Evolutionary conservation across 2,329 filamentous ascomycete species (phyloP), one percentile per base, ranked within the genome.

Genomic region (Fusarium lyarnte): DNA sequence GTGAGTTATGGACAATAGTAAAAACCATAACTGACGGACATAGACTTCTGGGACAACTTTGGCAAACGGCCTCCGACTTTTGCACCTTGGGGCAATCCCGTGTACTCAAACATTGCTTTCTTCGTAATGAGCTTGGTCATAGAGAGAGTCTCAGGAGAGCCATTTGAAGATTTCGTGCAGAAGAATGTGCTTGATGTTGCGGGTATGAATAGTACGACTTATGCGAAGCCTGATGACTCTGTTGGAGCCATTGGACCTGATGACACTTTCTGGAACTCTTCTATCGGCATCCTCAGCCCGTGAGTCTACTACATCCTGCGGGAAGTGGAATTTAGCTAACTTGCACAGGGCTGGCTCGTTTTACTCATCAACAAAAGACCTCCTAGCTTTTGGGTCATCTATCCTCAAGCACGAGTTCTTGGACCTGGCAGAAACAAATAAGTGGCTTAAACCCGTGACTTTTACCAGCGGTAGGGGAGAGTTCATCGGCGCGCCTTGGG

Each of bases 21-120:
- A n/a, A 13, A 23, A n/a, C 8, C n/a, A 6, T 9, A 53, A 14
- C 39, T 54, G 27, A 65, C 27, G 11, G 16, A 16, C 16, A 19
- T 36, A 36, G 65, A 55, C 25, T 68, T 68, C 39, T 68, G 63
- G 63, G 33, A 36, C 5, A 68, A 68, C 8, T 67, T 67, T 61
- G 65, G 65, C 7, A 67, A 68, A n/a, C 31, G 65, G 0, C 33
- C 54, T 12, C 65, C 63, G 1, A 46, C 53, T 2, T 62, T 42
- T 25, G 35, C 47, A 7, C 47, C 63, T 1, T 67, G 42, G 63
- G 11, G 17, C 0, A 62, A 46, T 3, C 65, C 65, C 2, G 38
- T 68, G 8, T 68, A 68, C 47, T 67, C 65, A 1, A 68, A 68
- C 9, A 29, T 46, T 6, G 65, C 54, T 0, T 68, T 45, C 4